Evolutionary conservation across 2,329 filamentous ascomycete genomes (phyloP), one percentile per base, ranked within the genome.

Genomic region (Leptographium flavum): DNA sequence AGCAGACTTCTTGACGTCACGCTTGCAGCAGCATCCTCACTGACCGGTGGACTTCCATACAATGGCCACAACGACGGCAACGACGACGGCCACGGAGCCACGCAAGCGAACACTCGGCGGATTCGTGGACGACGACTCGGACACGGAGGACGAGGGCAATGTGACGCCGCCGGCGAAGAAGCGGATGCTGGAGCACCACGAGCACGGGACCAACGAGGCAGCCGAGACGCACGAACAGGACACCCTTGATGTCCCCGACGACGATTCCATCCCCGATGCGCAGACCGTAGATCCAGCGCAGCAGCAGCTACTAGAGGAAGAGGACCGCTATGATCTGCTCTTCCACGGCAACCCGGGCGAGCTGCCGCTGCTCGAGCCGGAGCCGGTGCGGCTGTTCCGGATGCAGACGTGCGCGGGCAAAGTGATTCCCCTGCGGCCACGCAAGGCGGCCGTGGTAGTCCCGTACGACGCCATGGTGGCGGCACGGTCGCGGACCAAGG

Each of bases 401-500:
- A 25, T 53, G 13, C 31, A 46, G 44, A 76, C 71, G 17, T 79
- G 75, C 47, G 65, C 68, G 21, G 83, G 83, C 27, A 73, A 68
- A 36, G 65, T 66, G 0, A 60, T 75, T 2, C 66, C 71, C 0
- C 67, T 86, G 38, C 68, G 68, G 38, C 66, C 75, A 54, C 75
- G 78, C 43, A 68, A 67, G 45, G 57, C 63, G 8, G 58, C 60
- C 1, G 59, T 61, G 1, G 57, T 63, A 1, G 57, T 73, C 1
- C 68, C 81, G 0, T 86, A 82, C 55, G 77, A 84, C 55, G 66
- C 73, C 33, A 71, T 87, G 53, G 74, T 84, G 3, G 81, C 81
- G 21, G 72, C 76, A 11, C 70, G 82, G 42, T 85, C 82, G 5
- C 74, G 65, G 45, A 78, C 73, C 1, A 78, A 76, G 50, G 74